Conservation (phyloP, 2,329 filamentous ascomycete species). For the Penicillium sp. region DNA sequence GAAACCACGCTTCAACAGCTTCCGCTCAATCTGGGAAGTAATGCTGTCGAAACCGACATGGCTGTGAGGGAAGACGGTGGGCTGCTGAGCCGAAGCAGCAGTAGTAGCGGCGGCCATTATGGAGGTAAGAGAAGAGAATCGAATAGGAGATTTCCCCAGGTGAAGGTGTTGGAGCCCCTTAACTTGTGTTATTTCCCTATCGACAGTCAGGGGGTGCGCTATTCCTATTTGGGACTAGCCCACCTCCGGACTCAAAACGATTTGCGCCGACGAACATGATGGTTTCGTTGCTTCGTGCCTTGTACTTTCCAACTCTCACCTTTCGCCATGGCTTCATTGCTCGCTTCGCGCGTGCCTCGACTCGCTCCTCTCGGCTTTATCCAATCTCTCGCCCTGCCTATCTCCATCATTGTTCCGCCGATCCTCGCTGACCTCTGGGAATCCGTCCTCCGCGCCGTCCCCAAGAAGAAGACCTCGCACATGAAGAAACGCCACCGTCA, state of each 20-base stretch:
- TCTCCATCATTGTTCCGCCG: conserved; percentile 62
- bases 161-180: conserved; percentile 16
- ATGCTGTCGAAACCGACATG: conserved; percentile 99
- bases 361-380: conserved; percentile 23
- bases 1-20: conserved; percentile 98
- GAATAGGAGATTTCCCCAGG: conserved; percentile 14
- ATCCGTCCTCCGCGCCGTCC: conserved; percentile 83
- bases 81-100: conserved; percentile 42
- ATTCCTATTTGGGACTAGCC: conserved; percentile 32
- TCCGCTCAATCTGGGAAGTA: conserved; percentile 98
- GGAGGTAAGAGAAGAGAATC: conserved; percentile 26
- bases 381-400: conserved; percentile 47
- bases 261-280: conserved; percentile 2
- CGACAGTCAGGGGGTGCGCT: conserved; percentile 40
- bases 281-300: conserved; percentile 2
- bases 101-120: conserved; percentile 68
- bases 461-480: conserved; percentile 98
- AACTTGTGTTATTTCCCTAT: conserved; percentile 23
- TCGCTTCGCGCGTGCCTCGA: conserved; percentile 19
- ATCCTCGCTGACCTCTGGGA: conserved; percentile 88
- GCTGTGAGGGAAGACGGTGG: conserved; percentile 78
- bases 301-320: background rate
- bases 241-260: conserved; percentile 20
- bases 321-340: conserved; percentile 28
- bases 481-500: conserved; percentile 91